phyloP scores from a whole-genome alignment of 2,329 filamentous ascomycete genomes.

The Phialocephala sp. region DNA sequence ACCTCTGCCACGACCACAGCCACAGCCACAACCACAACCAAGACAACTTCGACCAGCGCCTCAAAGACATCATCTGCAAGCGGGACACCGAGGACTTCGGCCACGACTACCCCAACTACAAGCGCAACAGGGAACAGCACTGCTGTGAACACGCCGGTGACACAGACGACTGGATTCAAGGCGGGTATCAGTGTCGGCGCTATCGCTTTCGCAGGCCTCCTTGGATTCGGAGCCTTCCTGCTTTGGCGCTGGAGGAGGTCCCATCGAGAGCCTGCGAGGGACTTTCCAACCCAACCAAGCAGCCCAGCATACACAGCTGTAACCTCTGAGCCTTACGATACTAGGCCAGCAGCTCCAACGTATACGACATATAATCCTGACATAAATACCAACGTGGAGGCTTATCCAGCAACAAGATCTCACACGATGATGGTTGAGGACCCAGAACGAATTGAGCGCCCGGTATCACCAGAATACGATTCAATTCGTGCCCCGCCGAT shows the following conservation, averaged over 20 bases:
- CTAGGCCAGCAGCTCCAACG: neutral
- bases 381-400: neutral
- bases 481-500: neutral
- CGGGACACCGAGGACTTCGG: neutral
- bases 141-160: neutral
- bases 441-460: neutral
- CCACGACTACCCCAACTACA: neutral
- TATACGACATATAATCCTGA: conserved; percentile 3
- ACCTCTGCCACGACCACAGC: neutral
- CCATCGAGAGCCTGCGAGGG: neutral
- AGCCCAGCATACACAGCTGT: conserved; percentile 6
- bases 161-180: conserved; percentile 14
- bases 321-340: neutral
- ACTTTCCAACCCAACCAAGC: conserved; percentile 6
- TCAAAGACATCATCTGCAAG: neutral
- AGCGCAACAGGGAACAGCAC: conserved; percentile 2
- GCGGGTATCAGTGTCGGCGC: conserved; percentile 6
- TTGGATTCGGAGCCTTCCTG: neutral
- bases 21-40: too few species aligned
- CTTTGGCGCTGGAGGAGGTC: neutral
- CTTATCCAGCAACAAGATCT: neutral
- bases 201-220: neutral
- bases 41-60: conserved; percentile 1
- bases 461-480: neutral
- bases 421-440: too few species aligned